Evolutionary conservation across 2,329 filamentous ascomycete genomes (phyloP).

Genomic region (Penicillium sclerotiorum): DNA sequence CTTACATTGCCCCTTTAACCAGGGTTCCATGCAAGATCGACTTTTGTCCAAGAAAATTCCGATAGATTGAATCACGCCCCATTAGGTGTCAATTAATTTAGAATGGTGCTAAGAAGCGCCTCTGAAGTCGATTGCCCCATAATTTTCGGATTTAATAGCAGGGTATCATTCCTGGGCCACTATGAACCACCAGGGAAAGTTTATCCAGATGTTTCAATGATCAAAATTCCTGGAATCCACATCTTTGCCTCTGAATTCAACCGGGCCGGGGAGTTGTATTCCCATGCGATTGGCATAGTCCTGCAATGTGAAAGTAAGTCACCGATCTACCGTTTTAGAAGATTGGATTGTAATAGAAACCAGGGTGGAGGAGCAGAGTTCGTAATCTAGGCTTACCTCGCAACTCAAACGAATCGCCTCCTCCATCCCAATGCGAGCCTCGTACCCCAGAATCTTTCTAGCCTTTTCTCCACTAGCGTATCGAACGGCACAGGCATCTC

Average conservation of each 20-base stretch:
- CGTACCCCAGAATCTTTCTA: conserved; percentile 55
- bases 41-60: neutral
- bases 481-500: conserved; percentile 56
- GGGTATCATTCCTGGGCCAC: conserved; percentile 10
- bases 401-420: conserved; percentile 56
- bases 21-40: neutral
- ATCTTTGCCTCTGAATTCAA: conserved; percentile 6
- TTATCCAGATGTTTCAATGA: conserved; percentile 16
- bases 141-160: conserved; percentile 12
- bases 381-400: conserved; percentile 38
- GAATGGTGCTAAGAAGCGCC: conserved; percentile 7
- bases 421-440: conserved; percentile 53
- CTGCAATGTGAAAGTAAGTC: conserved; percentile 18
- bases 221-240: conserved; percentile 1
- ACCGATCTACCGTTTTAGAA: neutral
- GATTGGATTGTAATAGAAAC: neutral
- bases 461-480: conserved; percentile 60
- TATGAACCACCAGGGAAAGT: conserved; percentile 10
- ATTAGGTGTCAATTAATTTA: conserved; percentile 9
- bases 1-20: conserved; percentile 19
- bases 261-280: neutral
- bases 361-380: neutral
- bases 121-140: conserved; percentile 11
- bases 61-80: neutral
- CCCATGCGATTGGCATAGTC: conserved; percentile 37